A percentile compares a stretch with the other conserved stretches of the same genome.
These are phyloP conservation scores for Beauveria brongniartii DNA, from an alignment of 2,329 filamentous ascomycete species.

Conservation along the genomic window DNA sequence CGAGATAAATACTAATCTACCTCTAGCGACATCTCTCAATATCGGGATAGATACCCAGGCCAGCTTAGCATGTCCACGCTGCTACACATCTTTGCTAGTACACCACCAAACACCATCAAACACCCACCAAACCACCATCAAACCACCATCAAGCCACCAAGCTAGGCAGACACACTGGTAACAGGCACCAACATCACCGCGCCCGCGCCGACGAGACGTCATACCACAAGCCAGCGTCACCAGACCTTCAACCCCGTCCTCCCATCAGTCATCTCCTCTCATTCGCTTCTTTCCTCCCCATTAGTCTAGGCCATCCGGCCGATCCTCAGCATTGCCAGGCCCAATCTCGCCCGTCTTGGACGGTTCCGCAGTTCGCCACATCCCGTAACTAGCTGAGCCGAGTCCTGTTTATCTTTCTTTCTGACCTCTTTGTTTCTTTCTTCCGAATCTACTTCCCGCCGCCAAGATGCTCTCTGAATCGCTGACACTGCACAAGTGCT, in stretches of 20 bases:
- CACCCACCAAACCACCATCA: background rate
- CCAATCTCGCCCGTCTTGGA: background rate
- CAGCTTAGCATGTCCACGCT: too few species aligned
- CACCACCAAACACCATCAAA: too few species aligned
- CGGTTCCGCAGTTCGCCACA: background rate
- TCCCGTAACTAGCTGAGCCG: background rate
- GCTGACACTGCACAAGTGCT: background rate
- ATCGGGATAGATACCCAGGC: too few species aligned
- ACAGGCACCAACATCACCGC: background rate
- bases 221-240: constrained; percentile 10
- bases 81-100: too few species aligned
- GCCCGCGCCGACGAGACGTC: constrained; percentile 7
- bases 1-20: too few species aligned
- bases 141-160: background rate
- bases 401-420: background rate
- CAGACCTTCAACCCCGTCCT: constrained; percentile 2
- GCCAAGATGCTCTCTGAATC: background rate
- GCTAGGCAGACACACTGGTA: background rate
- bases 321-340: background rate
- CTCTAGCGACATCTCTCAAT: too few species aligned
- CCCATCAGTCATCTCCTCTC: background rate
- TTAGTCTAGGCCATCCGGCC: background rate
- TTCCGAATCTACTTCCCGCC: background rate
- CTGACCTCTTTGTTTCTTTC: background rate
- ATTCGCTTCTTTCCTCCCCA: background rate